Base-by-base conservation (phyloP, 495 filamentous ascomycete genomes). In the Neurospora hispaniola region DNA sequence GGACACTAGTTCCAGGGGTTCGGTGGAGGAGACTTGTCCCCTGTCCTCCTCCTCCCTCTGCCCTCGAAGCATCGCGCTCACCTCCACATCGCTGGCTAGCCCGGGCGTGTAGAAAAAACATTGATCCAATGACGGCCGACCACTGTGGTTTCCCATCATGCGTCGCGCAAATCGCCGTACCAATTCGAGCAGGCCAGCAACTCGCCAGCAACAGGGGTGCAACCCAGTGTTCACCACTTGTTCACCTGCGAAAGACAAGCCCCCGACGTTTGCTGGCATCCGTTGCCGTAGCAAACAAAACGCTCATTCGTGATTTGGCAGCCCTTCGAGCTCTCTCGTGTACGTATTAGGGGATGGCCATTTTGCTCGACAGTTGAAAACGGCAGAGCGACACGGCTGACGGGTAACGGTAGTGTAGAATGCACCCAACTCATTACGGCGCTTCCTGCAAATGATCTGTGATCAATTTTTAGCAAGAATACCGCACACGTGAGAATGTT, bases 1-100 rank as follows among this genome's bases (percentile, higher is more conserved):
- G 76, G 42, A 73, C 77, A 73, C 79, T 79, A 79, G 78, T 62
- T 79, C 79, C 78, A 80, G 77, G 76, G 76, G 77, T 70, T 78
- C 76, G 73, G 75, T 80, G 77, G 78, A 79, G 75, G 76, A 62
- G 11, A 31, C 12, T 62, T 12, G 23, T 62, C 12, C 54, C 54
- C 54, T 62, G 54, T 31, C 54, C 23, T 54, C 20, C 23, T 54
- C 20, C 23, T 27, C 20, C 46, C 20, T 27, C 20, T 14, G 71
- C 68, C 69, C 70, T 27, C 31, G 48, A 20, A 62, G 59, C 35
- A 69, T 70, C 31, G 46, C 70, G 59, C 73, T 69, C 69, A 69
- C 66, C 23, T 71, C 43, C 74, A 76, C 69, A 42, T 20, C 23
- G 59, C 42, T 23, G 38, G 35, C 40, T 39, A 20, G 42, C 20